Evolutionary conservation across 2,329 filamentous ascomycete genomes (phyloP).

Genomic region (Colletotrichum sp.): DNA sequence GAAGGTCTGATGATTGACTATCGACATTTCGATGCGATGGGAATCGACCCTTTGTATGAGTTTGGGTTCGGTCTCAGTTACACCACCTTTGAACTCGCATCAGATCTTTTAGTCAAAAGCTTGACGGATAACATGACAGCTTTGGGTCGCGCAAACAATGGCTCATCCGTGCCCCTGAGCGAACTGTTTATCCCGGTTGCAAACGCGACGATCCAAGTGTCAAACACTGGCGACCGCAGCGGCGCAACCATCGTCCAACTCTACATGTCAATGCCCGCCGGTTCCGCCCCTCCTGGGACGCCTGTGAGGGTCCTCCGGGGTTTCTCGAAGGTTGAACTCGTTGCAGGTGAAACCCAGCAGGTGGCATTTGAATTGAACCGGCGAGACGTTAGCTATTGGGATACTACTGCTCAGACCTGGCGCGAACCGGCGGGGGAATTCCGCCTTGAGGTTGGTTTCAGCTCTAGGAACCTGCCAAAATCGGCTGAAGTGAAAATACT

Average conservation of each 20-base stretch:
- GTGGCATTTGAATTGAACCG: constrained; percentile 62
- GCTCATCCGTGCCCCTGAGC: constrained; percentile 43
- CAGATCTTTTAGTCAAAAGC: constrained; percentile 48
- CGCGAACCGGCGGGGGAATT: no score
- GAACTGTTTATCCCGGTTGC: constrained; percentile 52
- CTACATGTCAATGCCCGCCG: constrained; percentile 47
- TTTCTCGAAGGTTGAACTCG: constrained; percentile 65
- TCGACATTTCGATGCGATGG: constrained; percentile 53
- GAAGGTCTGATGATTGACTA: constrained; percentile 62
- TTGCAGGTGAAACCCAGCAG: constrained; percentile 47
- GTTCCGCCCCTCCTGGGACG: constrained; percentile 25
- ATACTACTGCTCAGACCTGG: constrained; percentile 58
- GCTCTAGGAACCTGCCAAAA: neutral
- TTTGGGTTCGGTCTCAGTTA: constrained; percentile 75
- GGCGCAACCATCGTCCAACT: constrained; percentile 74
- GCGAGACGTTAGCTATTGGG: constrained; percentile 72
- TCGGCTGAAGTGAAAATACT: neutral
- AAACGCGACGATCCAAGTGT: constrained; percentile 63
- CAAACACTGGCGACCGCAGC: constrained; percentile 64
- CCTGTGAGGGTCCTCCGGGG: constrained; percentile 67
- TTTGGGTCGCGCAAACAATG: constrained; percentile 43
- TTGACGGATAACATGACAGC: constrained; percentile 35
- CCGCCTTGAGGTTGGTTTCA: constrained; percentile 42
- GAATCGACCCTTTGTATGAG: constrained; percentile 55
- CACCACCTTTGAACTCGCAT: constrained; percentile 61